Evolutionary conservation across 192 early-diverging fungal species (phyloP), one percentile per base, ranked within the genome.

Genomic region (Backusella tarrabulga): DNA sequence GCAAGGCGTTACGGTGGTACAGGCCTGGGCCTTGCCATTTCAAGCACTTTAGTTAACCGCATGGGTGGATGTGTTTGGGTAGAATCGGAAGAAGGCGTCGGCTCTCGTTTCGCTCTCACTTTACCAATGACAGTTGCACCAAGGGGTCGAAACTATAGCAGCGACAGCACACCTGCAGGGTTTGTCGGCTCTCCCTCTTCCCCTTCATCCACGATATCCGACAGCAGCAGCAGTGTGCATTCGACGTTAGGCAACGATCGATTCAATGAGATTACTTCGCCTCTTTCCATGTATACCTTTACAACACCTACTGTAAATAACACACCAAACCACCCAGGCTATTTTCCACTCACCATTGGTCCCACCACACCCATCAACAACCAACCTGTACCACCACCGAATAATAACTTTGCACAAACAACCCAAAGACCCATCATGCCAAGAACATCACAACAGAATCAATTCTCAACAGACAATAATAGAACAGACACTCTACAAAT

Each of bases 11-110:
- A 87, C 41, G 89, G 85, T 35, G 89, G 89, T 41, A 91, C 91
- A 2, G 91, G 91, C 14, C 79, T 92, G 21, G 91, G 91, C 4
- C 84, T 92, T 35, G 91, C 90, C 8, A 92, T 92, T 21, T 91
- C 88, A 26, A 88, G 87, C 23, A 82, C 83, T 0, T 79, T 92
- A 0, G 85, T 85, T 21, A 85, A 91, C 76, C 68, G 88, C 67
- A 92, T 92, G 91, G 90, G 90, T 23, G 91, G 89, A 34, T 80
- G 80, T 44, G 84, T 92, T 75, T 88, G 89, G 87, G 88, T 89
- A 12, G 81, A 85, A 42, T 87, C 87, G 21, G 72, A 75, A 26
- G 82, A 83, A 32, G 83, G 83, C 44, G 82, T 86, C 14, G 90
- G 90, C 21, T 90, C 88, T 1, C 81, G 83, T 14, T 89, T 89